Evolutionary conservation across 257 asterid species (phyloP), one percentile per base, ranked within the genome.

Genomic region (Agastache rugosa): DNA sequence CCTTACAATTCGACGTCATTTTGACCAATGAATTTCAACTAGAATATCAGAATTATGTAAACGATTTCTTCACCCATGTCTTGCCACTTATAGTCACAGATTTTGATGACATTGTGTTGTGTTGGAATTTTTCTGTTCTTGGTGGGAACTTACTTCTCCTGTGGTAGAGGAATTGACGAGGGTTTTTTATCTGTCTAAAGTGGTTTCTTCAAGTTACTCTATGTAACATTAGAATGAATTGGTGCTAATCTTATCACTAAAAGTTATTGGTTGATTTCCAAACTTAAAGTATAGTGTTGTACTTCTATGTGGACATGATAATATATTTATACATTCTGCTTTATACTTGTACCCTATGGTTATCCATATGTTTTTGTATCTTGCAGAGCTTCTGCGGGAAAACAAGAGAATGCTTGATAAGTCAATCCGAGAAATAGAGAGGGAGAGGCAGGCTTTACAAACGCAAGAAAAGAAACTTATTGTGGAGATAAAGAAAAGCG

Each of bases 371-470:
- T 25, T 56, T 15, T 63, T 65, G 48, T 72, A 15, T 64, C 58
- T 68, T 72, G 71, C 83, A 94, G 99, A 94, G 84, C 96, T 94
- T 63, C 87, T 94, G 92, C 93, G 97, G 85, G 99, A 94, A 69
- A 94, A 94, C 77, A 94, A 94, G 85, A 85, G 99, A 77, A 92
- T 94, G 99, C 92, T 94, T 56, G 99, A 94, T 87, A 92, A 91
- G 63, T 94, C 99, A 3, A 94, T 94, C 69, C 87, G 97, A 61
- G 99, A 94, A 70, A 94, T 94, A 64, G 99, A 94, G 80, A 89
- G 99, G 89, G 99, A 94, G 88, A 89, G 99, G 72, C 96, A 88
- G 78, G 97, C 92, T 16, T 81, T 94, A 61, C 99, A 94, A 76
- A 76, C 97, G 6, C 99, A 94, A 75, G 99, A 94, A 80, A 94